Evolutionary conservation across 148 eudicot genomes (phyloP).

Genomic region (Vaccinium myrtillus): DNA sequence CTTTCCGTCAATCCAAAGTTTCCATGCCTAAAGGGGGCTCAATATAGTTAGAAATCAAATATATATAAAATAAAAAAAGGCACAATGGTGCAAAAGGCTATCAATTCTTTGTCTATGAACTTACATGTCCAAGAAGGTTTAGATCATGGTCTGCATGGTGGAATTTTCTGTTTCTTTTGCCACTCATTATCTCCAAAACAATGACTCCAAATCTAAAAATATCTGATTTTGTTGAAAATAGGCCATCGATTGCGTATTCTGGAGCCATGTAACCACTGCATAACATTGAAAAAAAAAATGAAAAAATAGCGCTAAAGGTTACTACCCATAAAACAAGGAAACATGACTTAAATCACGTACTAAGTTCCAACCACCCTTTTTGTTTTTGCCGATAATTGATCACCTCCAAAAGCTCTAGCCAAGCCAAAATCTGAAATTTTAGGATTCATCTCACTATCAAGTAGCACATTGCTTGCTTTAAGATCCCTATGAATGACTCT

Average conservation of each 20-base stretch:
- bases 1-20: no score
- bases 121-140: no score
- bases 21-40: no score
- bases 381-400: neutral
- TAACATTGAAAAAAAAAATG: neutral
- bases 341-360: neutral
- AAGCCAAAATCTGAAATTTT: conserved; percentile 8
- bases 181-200: conserved; percentile 2
- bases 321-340: neutral
- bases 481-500: conserved; percentile 23
- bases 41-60: no score
- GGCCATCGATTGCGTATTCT: conserved; percentile 22
- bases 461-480: conserved; percentile 12
- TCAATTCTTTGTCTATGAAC: no score
- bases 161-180: neutral
- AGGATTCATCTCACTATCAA: conserved; percentile 13
- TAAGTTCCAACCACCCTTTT: conserved; percentile 11
- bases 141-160: neutral
- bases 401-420: neutral
- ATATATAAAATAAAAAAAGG: no score
- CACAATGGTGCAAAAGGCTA: no score
- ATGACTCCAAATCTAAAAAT: conserved; percentile 12
- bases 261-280: conserved; percentile 38
- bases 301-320: neutral
- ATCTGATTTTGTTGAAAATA: conserved; percentile 27